A percentile compares a stretch with the other conserved stretches of the same genome.
Conservation (phyloP, 2,329 filamentous ascomycete genomes). For the Pyricularia sp. region DNA sequence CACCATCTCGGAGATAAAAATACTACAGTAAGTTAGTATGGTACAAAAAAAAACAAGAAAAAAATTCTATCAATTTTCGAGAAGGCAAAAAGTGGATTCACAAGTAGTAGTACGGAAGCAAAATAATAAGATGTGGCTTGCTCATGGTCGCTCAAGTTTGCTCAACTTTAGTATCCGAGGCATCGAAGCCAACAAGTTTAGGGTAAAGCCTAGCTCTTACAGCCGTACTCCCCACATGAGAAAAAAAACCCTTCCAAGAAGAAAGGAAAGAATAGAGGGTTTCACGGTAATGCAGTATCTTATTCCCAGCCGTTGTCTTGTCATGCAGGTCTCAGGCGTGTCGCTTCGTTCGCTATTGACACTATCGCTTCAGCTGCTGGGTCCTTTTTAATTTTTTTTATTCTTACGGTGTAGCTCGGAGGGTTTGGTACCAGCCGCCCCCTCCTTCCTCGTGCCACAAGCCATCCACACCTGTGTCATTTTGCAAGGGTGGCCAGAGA, state of each 20-base stretch:
- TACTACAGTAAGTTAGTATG: too few species aligned
- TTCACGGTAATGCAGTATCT: neutral
- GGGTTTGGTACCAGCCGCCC: neutral
- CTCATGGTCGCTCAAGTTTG: neutral
- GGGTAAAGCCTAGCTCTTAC: neutral
- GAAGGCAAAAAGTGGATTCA: neutral
- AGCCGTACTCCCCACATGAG: too few species aligned
- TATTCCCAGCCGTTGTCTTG: neutral
- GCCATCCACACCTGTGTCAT: neutral
- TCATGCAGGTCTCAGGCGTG: neutral
- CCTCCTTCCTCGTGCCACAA: neutral
- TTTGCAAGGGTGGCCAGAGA: neutral
- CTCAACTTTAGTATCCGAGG: neutral
- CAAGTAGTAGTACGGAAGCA: neutral
- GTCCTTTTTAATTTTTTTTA: neutral
- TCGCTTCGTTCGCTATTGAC: neutral
- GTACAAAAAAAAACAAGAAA: neutral
- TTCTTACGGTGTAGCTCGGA: neutral
- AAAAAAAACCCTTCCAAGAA: too few species aligned
- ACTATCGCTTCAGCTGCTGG: neutral
- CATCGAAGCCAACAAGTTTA: neutral
- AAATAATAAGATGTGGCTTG: neutral
- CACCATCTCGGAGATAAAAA: too few species aligned
- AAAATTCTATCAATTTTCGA: neutral
- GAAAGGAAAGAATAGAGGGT: too few species aligned